Evolutionary conservation across 2,329 filamentous ascomycete genomes (phyloP).

Genomic region (Akanthomyces lecanii): DNA sequence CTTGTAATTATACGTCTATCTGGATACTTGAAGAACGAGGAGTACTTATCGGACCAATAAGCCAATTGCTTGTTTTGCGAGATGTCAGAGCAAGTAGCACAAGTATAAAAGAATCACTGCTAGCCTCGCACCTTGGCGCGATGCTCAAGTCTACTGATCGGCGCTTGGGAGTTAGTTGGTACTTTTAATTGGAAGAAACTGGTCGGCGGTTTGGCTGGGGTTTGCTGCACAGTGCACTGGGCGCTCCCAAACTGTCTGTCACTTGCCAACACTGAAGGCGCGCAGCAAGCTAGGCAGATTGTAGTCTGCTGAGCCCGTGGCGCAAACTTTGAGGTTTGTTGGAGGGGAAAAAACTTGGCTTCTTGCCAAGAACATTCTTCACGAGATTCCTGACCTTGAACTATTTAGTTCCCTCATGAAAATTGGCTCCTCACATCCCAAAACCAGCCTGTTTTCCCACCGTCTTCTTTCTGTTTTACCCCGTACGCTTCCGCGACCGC

Average conservation of each 20-base stretch:
- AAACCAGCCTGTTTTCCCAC: background rate
- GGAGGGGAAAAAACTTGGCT: background rate
- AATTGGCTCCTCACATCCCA: background rate
- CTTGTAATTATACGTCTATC: too few relatives aligned
- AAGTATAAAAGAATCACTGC: too few relatives aligned
- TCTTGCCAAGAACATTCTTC: background rate
- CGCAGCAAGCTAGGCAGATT: background rate
- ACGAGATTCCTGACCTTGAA: background rate
- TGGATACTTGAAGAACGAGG: too few relatives aligned
- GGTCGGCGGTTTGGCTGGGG: too few relatives aligned
- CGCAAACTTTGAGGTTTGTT: background rate
- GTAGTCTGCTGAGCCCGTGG: background rate
- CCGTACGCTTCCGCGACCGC: background rate
- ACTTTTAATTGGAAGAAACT: too few relatives aligned
- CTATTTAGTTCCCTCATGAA: background rate
- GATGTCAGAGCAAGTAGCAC: too few relatives aligned
- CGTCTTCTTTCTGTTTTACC: background rate
- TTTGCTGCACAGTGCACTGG: background rate
- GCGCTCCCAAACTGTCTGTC: background rate
- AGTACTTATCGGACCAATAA: too few relatives aligned
- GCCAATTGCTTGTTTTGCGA: too few relatives aligned
- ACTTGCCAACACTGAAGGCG: constrained; percentile 1
- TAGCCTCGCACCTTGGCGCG: too few relatives aligned
- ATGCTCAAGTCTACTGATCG: too few relatives aligned
- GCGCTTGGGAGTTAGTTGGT: too few relatives aligned